A percentile compares a stretch with the other conserved stretches of the same genome.
These are phyloP conservation scores for Lichtheimia ornata DNA, from an alignment of 371 early-diverging fungal species.

Conservation along the genomic window DNA sequence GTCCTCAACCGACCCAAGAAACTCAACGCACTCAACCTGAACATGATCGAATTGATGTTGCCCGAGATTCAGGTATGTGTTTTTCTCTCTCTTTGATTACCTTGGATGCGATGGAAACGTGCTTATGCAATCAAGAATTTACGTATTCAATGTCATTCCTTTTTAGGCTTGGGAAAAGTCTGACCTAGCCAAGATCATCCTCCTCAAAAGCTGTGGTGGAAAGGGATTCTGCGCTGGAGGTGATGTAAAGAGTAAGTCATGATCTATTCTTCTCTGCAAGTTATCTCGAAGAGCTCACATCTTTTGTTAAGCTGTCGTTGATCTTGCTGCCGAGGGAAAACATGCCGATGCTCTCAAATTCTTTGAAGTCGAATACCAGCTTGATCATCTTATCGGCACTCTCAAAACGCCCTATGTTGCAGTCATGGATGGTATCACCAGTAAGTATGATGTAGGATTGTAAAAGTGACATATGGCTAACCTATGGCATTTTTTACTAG, in stretches of 20 bases:
- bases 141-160: neutral
- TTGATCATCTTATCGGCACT: constrained; percentile 92
- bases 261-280: neutral
- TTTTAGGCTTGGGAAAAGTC: constrained; percentile 87
- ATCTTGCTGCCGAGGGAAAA: constrained; percentile 37
- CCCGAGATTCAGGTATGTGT: constrained; percentile 74
- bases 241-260: constrained; percentile 79
- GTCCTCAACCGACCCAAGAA: constrained; percentile 88
- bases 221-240: constrained; percentile 97
- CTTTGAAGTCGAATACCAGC: constrained; percentile 90
- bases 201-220: constrained; percentile 76
- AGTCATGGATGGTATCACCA: constrained; percentile 93
- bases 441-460: constrained; percentile 44
- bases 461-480: neutral
- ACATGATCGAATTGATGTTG: constrained; percentile 84
- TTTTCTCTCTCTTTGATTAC: neutral
- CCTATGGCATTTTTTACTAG: constrained; percentile 32
- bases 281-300: neutral
- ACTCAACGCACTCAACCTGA: constrained; percentile 84
- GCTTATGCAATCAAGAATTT: too few relatives aligned
- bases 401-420: constrained; percentile 85
- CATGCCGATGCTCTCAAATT: constrained; percentile 71
- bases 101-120: too few relatives aligned
- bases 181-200: constrained; percentile 84
- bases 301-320: constrained; percentile 41